A percentile compares a stretch with the other conserved stretches of the same genome.
Evolutionary conservation across 176 grass and related monocot species (phyloP).

Genomic region (Rhynchospora breviuscula): DNA sequence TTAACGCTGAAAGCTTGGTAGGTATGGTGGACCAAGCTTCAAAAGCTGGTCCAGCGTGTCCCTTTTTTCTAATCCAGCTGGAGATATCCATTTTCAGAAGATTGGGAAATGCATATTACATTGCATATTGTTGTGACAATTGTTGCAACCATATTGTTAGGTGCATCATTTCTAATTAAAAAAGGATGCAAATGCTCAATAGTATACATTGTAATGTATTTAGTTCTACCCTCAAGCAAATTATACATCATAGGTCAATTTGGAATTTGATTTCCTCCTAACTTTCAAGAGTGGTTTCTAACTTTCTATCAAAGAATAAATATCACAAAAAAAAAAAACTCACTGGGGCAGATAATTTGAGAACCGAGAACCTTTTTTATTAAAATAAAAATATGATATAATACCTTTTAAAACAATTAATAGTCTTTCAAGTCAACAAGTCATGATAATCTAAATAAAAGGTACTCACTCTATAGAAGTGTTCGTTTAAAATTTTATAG

Average conservation of each 20-base stretch:
- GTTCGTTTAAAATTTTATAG: not conserved
- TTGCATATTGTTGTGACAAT: not conserved
- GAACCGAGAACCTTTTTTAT: not conserved
- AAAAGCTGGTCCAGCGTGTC: not conserved
- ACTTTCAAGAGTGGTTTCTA: not conserved
- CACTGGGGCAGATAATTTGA: not conserved
- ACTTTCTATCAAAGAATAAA: no score
- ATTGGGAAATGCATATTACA: not conserved
- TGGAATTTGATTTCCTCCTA: not conserved
- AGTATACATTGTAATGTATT: not conserved
- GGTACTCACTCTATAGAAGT: not conserved
- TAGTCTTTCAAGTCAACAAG: not conserved
- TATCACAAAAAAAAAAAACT: no score
- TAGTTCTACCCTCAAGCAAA: not conserved
- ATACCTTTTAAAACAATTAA: not conserved
- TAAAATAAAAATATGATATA: not conserved
- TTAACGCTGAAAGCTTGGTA: conserved; percentile 17
- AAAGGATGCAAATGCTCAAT: not conserved
- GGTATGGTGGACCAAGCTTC: conserved; percentile 13
- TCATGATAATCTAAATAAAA: not conserved
- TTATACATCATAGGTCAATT: not conserved
- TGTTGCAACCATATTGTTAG: not conserved
- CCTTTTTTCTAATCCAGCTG: not conserved
- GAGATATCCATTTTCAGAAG: conserved; percentile 3
- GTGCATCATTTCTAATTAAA: not conserved